Percentiles rank a stretch among this genome's conserved stretches.
Evolutionary conservation across 2,329 filamentous ascomycete species (phyloP).

Genomic region (Xylaria digitata): DNA sequence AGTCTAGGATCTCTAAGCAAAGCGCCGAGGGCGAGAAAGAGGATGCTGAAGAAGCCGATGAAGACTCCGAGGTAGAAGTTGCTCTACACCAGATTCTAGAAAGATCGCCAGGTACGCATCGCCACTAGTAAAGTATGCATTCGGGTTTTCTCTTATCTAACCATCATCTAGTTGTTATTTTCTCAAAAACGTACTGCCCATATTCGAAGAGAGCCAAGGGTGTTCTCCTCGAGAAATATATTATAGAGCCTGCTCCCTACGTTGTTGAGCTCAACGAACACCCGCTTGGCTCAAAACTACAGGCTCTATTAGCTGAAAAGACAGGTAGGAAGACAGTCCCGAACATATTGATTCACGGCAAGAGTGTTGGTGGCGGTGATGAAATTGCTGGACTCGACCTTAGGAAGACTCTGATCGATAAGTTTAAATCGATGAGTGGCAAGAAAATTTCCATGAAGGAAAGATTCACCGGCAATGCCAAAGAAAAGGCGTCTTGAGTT

Average conservation of each 20-base stretch:
- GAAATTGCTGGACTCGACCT: constrained; percentile 80
- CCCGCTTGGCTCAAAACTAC: constrained; percentile 76
- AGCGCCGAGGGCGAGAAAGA: constrained; percentile 48
- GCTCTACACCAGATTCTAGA: constrained; percentile 85
- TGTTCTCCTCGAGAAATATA: constrained; percentile 85
- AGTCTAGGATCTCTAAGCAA: constrained; percentile 63
- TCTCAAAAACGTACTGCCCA: constrained; percentile 94
- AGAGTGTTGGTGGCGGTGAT: constrained; percentile 90
- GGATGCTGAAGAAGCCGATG: constrained; percentile 62
- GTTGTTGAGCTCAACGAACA: constrained; percentile 93
- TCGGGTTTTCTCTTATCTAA: constrained; percentile 7
- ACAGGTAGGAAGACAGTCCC: constrained; percentile 90
- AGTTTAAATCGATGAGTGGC: constrained; percentile 78
- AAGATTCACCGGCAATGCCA: constrained; percentile 33
- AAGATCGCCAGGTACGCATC: constrained; percentile 77
- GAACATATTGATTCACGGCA: constrained; percentile 88
- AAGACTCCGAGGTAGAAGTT: constrained; percentile 72
- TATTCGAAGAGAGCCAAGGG: constrained; percentile 86
- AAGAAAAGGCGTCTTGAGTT: constrained; percentile 29
- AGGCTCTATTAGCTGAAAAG: constrained; percentile 75
- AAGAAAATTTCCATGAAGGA: constrained; percentile 55
- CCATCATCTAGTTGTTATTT: constrained; percentile 79
- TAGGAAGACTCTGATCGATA: constrained; percentile 74
- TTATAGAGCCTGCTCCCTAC: constrained; percentile 82
- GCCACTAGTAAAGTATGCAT: background rate